Evolutionary conservation across 495 filamentous ascomycete genomes (phyloP).

Genomic region (Extremus antarcticus): DNA sequence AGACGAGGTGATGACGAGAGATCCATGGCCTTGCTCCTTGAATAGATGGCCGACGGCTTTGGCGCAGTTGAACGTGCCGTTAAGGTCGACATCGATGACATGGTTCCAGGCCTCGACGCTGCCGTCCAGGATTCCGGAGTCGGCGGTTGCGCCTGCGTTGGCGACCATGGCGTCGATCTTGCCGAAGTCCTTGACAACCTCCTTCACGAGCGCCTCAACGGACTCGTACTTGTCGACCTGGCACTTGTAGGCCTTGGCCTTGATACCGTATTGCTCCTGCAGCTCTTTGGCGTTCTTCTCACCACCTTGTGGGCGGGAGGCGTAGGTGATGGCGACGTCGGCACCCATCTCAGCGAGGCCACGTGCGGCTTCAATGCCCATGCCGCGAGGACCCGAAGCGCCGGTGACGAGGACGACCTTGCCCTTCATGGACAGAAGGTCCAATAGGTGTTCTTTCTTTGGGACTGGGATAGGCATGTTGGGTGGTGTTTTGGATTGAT

Average conservation of each 20-base stretch:
- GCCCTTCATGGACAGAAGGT: constrained; percentile 63
- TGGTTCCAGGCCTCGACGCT: constrained; percentile 55
- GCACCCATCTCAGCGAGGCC: constrained; percentile 65
- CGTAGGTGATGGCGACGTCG: constrained; percentile 56
- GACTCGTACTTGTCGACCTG: constrained; percentile 23
- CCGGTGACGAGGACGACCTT: constrained; percentile 63
- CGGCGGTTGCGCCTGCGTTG: constrained; percentile 54
- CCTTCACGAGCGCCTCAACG: constrained; percentile 18
- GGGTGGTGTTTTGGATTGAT: constrained; percentile 4
- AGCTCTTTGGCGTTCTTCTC: constrained; percentile 57
- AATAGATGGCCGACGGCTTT: constrained; percentile 56
- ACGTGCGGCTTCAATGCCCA: constrained; percentile 64
- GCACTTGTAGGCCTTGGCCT: constrained; percentile 35
- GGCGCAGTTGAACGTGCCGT: constrained; percentile 58
- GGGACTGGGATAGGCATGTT: constrained; percentile 50
- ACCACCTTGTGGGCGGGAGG: constrained; percentile 48
- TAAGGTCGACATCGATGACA: constrained; percentile 45
- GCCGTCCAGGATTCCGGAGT: constrained; percentile 37
- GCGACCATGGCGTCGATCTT: constrained; percentile 28
- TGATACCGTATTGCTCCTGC: constrained; percentile 48
- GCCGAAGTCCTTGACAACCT: constrained; percentile 27
- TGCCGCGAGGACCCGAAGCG: constrained; percentile 55
- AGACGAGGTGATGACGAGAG: constrained; percentile 52
- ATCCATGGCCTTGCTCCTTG: constrained; percentile 48
- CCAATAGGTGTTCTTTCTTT: constrained; percentile 44